Evolutionary conservation across 2,329 filamentous ascomycete species (phyloP), one percentile per base, ranked within the genome.

Genomic region (Aspergillus latus): DNA sequence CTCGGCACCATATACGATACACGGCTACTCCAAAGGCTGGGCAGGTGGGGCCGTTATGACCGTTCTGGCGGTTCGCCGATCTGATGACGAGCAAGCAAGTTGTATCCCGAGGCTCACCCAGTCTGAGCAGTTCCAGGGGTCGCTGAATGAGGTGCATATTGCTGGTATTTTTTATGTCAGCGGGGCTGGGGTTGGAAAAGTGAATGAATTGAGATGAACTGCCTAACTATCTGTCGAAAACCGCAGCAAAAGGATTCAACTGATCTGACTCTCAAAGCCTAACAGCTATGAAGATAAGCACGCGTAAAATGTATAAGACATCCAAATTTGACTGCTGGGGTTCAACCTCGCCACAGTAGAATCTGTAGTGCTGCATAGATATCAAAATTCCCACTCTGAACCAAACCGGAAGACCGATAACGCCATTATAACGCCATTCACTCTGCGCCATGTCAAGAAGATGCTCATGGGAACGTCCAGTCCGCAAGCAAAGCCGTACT

Each of bases 401-500:
- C 45, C 42, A 15, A 46, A 54, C 36, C 48, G 21, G 21, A 56
- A 53, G 54, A 56, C 45, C 36, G 46, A 47, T 54, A 49, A 58
- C 49, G 36, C 58, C 49, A 57, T 57, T 42, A 51, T 36, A 64
- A 66, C 64, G 61, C 64, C 64, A 21, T 56, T 49, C 61, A 45
- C 49, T 56, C 54, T 59, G 63, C 57, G 55, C 57, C 58, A 49
- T 44, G 26, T 54, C 46, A 39, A 47, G 21, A 53, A 62, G 21
- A 63, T 52, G 59, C 61, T 62, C 59, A 59, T 55, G 62, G 54
- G 54, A 59, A 40, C 49, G 52, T 57, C 57, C 59, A 58, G 53
- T 55, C 48, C 54, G 53, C 46, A 59, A 49, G 50, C 53, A 30
- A 51, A 16, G 49, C 50, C 49, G 44, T 40, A 45, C 29, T 52